phyloP scores from a whole-genome alignment of 2,329 filamentous ascomycete genomes.

The Stromatinia cepivora region DNA sequence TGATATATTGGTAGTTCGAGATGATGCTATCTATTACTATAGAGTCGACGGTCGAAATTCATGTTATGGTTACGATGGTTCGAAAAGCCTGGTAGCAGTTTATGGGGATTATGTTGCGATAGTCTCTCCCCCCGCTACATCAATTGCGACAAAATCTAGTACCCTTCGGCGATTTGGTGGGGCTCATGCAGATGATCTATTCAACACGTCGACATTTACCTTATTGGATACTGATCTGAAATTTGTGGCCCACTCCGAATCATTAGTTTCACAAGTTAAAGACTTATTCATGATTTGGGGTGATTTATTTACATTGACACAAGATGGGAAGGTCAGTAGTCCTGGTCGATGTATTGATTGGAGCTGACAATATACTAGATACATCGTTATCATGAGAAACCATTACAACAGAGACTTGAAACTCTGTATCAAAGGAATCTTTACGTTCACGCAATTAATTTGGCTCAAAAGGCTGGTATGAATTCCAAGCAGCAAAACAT shows the following conservation, averaged over 20 bases:
- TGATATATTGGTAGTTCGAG: slow-evolving; percentile 86
- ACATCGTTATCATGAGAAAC: slow-evolving; percentile 85
- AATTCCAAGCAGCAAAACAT: slow-evolving; percentile 79
- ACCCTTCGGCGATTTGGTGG: slow-evolving; percentile 72
- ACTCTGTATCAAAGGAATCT: slow-evolving; percentile 93
- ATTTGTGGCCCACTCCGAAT: slow-evolving; percentile 86
- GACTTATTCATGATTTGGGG: slow-evolving; percentile 86
- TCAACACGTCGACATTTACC: slow-evolving; percentile 85
- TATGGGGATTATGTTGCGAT: slow-evolving; percentile 86
- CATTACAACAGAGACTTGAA: slow-evolving; percentile 85
- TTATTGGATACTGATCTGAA: slow-evolving; percentile 89
- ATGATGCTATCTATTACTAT: slow-evolving; percentile 96
- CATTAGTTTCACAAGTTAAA: slow-evolving; percentile 76
- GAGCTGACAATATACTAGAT: slow-evolving; percentile 58
- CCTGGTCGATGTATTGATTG: neutral
- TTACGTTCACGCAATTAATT: slow-evolving; percentile 85
- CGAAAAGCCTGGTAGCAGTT: slow-evolving; percentile 77
- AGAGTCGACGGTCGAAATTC: slow-evolving; percentile 80
- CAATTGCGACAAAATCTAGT: slow-evolving; percentile 50
- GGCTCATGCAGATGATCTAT: slow-evolving; percentile 71
- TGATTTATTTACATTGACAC: slow-evolving; percentile 83
- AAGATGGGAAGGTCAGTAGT: slow-evolving; percentile 78
- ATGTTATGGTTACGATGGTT: slow-evolving; percentile 86
- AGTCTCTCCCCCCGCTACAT: slow-evolving; percentile 67
- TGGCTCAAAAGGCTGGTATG: slow-evolving; percentile 86